Conservation (phyloP, 2,329 filamentous ascomycete genomes). For the Paramyrothecium roridum region DNA sequence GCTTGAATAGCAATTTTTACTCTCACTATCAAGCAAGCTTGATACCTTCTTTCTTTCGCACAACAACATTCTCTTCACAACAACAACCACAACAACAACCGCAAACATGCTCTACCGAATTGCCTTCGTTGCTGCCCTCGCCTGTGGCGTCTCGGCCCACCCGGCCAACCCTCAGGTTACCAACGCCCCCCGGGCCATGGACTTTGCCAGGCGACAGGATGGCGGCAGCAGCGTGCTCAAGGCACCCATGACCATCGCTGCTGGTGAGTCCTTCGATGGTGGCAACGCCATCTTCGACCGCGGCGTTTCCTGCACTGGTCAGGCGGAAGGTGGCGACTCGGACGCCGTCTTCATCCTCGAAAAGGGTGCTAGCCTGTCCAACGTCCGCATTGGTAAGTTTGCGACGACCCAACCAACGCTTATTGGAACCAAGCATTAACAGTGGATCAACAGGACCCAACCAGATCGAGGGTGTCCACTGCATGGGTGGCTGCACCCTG, state of each 20-base stretch:
- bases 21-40: conserved; percentile 16
- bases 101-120: conserved; percentile 22
- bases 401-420: too few species aligned
- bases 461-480: conserved; percentile 44
- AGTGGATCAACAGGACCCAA: conserved; percentile 18
- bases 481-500: conserved; percentile 38
- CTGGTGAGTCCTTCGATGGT: conserved; percentile 24
- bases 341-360: conserved; percentile 42
- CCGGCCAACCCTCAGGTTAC: conserved; percentile 17
- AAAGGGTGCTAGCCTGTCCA: conserved; percentile 38
- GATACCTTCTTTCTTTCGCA: conserved; percentile 9
- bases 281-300: conserved; percentile 21
- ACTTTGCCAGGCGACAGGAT: conserved; percentile 9
- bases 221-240: conserved; percentile 17
- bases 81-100: not conserved
- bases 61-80: not conserved
- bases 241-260: conserved; percentile 19
- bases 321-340: conserved; percentile 19
- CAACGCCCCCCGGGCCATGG: conserved; percentile 8
- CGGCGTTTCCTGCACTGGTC: conserved; percentile 20
- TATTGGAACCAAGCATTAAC: not conserved
- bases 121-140: conserved; percentile 18
- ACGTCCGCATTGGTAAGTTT: conserved; percentile 39
- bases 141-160: conserved; percentile 13
- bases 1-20: conserved; percentile 15